Conservation (phyloP, 2,329 filamentous ascomycete species). For the Pochonia chlamydosporia region DNA sequence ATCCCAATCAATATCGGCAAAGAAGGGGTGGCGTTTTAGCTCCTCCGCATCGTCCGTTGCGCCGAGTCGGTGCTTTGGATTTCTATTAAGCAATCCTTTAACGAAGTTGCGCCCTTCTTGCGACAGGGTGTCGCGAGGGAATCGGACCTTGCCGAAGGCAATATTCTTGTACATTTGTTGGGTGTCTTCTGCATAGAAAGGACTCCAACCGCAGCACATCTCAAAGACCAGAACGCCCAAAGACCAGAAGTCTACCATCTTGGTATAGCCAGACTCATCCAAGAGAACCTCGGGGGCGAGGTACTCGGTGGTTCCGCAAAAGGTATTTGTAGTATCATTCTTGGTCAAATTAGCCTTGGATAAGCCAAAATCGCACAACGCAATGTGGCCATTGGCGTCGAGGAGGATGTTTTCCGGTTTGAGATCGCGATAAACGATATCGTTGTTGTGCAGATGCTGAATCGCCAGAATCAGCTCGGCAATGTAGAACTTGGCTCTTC, state of each 20-base stretch:
- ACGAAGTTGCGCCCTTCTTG: constrained; percentile 96
- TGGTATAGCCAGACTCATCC: constrained; percentile 96
- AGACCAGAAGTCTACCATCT: constrained; percentile 99
- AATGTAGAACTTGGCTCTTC: constrained; percentile 96
- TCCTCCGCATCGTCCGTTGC: constrained; percentile 89
- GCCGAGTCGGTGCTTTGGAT: constrained; percentile 90
- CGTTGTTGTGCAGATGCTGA: constrained; percentile 90
- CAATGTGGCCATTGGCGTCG: constrained; percentile 96
- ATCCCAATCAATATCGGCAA: constrained; percentile 89
- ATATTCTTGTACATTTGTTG: constrained; percentile 99
- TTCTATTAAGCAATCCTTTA: constrained; percentile 93
- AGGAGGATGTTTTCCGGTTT: constrained; percentile 97
- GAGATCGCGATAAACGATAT: constrained; percentile 95
- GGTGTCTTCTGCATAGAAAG: constrained; percentile 97
- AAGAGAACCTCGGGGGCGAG: constrained; percentile 90
- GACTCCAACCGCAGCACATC: constrained; percentile 99
- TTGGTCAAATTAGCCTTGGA: constrained; percentile 97
- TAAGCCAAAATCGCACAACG: constrained; percentile 92
- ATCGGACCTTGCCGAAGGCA: constrained; percentile 95
- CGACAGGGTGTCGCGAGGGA: constrained; percentile 89
- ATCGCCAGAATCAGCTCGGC: constrained; percentile 93
- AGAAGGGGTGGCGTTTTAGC: constrained; percentile 91
- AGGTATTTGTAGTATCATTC: constrained; percentile 97
- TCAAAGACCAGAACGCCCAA: constrained; percentile 96
- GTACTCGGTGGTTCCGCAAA: constrained; percentile 97